Percentiles rank a stretch among this genome's conserved stretches.
These are phyloP conservation scores for Theileria parva DNA, from an alignment of 169 alveolate genomes.

Conservation along the genomic window DNA sequence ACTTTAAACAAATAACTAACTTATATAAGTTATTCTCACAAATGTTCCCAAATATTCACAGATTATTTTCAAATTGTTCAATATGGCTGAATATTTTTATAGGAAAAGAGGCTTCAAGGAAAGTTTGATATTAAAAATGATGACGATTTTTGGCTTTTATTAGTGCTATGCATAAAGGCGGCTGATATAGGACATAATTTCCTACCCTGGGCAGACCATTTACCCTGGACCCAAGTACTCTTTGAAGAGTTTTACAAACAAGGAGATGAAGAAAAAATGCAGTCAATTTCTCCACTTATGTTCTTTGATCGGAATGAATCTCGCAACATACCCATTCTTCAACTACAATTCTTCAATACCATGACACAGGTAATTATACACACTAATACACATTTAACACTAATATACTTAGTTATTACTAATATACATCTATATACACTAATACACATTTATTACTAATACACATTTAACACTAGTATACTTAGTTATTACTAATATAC, in stretches of 20 bases:
- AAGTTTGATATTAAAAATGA: slow-evolving; percentile 69
- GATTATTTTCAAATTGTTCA: too few species aligned
- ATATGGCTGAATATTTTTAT: too few species aligned
- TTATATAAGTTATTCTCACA: too few species aligned
- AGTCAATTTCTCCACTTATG: slow-evolving; percentile 65
- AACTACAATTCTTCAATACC: slow-evolving; percentile 68
- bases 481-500: neutral
- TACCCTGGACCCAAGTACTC: slow-evolving; percentile 89
- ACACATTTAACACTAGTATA: too few species aligned
- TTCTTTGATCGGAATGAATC: slow-evolving; percentile 69
- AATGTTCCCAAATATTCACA: too few species aligned
- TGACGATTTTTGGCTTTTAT: slow-evolving; percentile 83
- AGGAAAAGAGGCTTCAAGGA: slow-evolving; percentile 51
- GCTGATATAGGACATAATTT: slow-evolving; percentile 93
- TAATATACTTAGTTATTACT: neutral
- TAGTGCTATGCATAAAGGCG: slow-evolving; percentile 84
- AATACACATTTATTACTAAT: too few species aligned
- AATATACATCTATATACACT: too few species aligned
- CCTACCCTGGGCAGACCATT: slow-evolving; percentile 86
- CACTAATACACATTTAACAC: too few species aligned
- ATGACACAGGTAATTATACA: slow-evolving; percentile 17
- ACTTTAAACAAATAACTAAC: too few species aligned
- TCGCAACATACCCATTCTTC: slow-evolving; percentile 68
- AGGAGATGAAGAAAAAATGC: slow-evolving; percentile 79
- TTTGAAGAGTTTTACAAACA: slow-evolving; percentile 90